Evolutionary conservation across 176 grass and related monocot species (phyloP).

Genomic region (Triticum urartu): DNA sequence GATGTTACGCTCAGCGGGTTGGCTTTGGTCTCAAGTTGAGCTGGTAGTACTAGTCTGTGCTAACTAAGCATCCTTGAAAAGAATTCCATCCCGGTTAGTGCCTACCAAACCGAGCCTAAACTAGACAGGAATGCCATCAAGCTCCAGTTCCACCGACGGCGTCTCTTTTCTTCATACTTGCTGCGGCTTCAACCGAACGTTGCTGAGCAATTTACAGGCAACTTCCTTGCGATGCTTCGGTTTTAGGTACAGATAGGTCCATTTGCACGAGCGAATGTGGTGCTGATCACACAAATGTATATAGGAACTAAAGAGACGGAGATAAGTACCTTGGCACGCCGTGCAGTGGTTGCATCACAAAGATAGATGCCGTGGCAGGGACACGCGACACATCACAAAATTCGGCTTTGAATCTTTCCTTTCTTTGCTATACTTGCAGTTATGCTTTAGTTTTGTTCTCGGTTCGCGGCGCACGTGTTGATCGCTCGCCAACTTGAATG

Average conservation of each 20-base stretch:
- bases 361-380: background rate
- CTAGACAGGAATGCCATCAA: too few relatives aligned
- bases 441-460: conserved; percentile 12
- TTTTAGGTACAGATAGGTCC: background rate
- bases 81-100: too few relatives aligned
- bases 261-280: background rate
- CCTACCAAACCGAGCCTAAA: too few relatives aligned
- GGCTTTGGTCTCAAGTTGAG: too few relatives aligned
- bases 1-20: too few relatives aligned
- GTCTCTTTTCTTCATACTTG: too few relatives aligned
- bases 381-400: background rate
- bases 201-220: background rate
- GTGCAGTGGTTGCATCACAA: background rate
- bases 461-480: conserved; percentile 5
- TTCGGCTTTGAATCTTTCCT: background rate
- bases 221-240: background rate
- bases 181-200: too few relatives aligned
- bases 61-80: too few relatives aligned
- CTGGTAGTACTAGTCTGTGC: too few relatives aligned
- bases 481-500: background rate
- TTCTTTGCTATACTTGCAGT: conserved; percentile 7
- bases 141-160: too few relatives aligned
- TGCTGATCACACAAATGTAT: too few relatives aligned
- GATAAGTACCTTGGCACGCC: background rate
- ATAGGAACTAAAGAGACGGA: too few relatives aligned